Conservation (phyloP, 345 rosid genomes). For the Populus tremula region DNA sequence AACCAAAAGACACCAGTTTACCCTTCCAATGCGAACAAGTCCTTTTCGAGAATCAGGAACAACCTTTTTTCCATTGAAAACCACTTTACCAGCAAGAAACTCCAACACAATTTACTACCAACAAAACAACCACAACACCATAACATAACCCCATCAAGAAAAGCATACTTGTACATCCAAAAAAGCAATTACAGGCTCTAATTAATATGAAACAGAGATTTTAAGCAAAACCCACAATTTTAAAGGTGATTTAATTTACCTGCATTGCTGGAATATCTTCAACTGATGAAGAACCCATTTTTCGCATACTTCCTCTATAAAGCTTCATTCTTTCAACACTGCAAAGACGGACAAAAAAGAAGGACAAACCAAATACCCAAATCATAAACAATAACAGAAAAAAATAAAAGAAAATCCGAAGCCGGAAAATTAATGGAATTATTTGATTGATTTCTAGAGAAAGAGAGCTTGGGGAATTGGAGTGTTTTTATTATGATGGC, state of each 20-base stretch:
- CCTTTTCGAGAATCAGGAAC: slow-evolving; percentile 91
- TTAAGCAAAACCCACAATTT: neutral
- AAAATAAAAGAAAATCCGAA: neutral
- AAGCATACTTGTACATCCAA: neutral
- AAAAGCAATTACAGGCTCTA: neutral
- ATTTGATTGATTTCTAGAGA: too few species aligned
- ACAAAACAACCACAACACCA: neutral
- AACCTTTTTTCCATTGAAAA: slow-evolving; percentile 59
- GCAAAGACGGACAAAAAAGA: neutral
- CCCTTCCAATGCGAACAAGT: slow-evolving; percentile 77
- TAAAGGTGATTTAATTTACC: slow-evolving; percentile 9
- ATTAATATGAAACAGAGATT: neutral
- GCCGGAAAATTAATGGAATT: neutral
- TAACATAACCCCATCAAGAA: neutral
- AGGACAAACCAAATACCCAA: neutral
- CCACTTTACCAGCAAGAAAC: slow-evolving; percentile 98
- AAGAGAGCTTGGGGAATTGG: too few species aligned
- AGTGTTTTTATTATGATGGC: too few species aligned
- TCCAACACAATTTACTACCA: slow-evolving; percentile 75
- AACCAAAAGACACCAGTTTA: slow-evolving; percentile 24
- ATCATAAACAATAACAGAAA: neutral
- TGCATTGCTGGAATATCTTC: slow-evolving; percentile 33
- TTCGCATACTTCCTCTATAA: neutral
- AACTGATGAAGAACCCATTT: slow-evolving; percentile 30
- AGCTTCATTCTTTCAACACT: neutral